phyloP scores from a whole-genome alignment of 2,329 filamentous ascomycete genomes.

The Colletotrichum musicola region DNA sequence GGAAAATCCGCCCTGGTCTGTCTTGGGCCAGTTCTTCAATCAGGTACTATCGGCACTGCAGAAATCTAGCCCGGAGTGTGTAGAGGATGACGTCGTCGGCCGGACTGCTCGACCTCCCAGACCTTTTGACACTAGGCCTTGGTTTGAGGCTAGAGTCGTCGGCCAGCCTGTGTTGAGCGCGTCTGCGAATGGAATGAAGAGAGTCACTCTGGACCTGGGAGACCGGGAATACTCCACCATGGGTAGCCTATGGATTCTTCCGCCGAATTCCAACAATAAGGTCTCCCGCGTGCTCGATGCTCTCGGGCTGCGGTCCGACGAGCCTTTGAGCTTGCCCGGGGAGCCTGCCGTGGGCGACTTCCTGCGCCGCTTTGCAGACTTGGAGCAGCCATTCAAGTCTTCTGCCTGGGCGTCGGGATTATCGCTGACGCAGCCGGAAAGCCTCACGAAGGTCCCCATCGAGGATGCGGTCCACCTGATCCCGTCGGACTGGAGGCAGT shows the following conservation, averaged over 20 bases:
- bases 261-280: constrained; percentile 32
- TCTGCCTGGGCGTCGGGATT: constrained; percentile 6
- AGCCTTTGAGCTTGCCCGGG: constrained; percentile 12
- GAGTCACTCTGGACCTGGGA: constrained; percentile 28
- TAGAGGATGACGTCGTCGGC: background rate
- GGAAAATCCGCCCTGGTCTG: constrained; percentile 35
- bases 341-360: constrained; percentile 23
- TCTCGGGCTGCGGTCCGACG: constrained; percentile 7
- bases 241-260: constrained; percentile 35
- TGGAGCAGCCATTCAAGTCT: constrained; percentile 32
- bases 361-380: constrained; percentile 22
- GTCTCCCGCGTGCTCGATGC: constrained; percentile 31
- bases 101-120: constrained; percentile 14
- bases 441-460: constrained; percentile 22
- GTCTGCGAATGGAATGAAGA: constrained; percentile 28
- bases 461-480: constrained; percentile 27
- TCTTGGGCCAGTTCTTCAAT: constrained; percentile 31
- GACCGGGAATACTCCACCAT: constrained; percentile 36
- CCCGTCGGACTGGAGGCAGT: constrained; percentile 24
- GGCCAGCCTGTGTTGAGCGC: constrained; percentile 18
- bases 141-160: constrained; percentile 31
- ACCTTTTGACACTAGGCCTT: constrained; percentile 34
- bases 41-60: constrained; percentile 33
- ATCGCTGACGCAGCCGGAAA: constrained; percentile 12
- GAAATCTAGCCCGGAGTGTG: constrained; percentile 8